Percentiles rank a stretch among this genome's conserved stretches.
Conservation (phyloP, 1,284 basidiomycete species). For the Exobasidium cylindrosporum region DNA sequence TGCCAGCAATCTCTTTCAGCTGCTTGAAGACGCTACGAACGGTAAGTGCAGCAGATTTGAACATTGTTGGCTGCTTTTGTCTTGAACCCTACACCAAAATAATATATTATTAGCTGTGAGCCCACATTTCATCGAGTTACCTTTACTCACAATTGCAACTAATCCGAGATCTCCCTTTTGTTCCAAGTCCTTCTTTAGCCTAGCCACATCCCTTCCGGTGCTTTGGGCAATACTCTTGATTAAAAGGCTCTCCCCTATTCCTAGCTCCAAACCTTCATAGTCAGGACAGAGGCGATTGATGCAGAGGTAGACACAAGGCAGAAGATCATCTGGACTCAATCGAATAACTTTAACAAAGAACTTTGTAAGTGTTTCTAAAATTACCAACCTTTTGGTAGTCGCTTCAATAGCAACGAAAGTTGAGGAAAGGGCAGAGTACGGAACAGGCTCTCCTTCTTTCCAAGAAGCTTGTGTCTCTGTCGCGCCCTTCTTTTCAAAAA, state of each 20-base stretch:
- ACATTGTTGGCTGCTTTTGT: constrained; percentile 88
- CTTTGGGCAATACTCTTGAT: constrained; percentile 94
- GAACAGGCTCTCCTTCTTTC: constrained; percentile 81
- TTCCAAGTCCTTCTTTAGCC: constrained; percentile 88
- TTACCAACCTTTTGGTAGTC: constrained; percentile 94
- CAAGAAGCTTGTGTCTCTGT: constrained; percentile 62
- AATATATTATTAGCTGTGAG: too few relatives aligned
- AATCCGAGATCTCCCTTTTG: constrained; percentile 91
- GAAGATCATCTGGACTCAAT: constrained; percentile 70
- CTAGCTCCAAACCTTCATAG: constrained; percentile 91
- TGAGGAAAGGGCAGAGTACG: constrained; percentile 85
- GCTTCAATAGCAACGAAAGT: constrained; percentile 86
- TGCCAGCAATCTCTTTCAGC: constrained; percentile 58
- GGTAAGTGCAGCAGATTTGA: constrained; percentile 87
- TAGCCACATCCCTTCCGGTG: constrained; percentile 76
- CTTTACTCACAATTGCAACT: constrained; percentile 71
- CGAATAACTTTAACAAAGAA: constrained; percentile 86
- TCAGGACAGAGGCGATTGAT: constrained; percentile 96
- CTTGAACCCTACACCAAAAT: constrained; percentile 78
- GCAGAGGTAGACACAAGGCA: constrained; percentile 90
- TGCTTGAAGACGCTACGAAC: constrained; percentile 68
- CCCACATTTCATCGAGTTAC: too few relatives aligned
- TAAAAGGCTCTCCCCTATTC: constrained; percentile 90
- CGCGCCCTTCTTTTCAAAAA: constrained; percentile 29
- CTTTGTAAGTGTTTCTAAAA: constrained; percentile 80